Percentiles rank a stretch among this genome's conserved stretches.
Conservation (phyloP, 2,329 filamentous ascomycete genomes). For the Aspergillus udagawae region DNA sequence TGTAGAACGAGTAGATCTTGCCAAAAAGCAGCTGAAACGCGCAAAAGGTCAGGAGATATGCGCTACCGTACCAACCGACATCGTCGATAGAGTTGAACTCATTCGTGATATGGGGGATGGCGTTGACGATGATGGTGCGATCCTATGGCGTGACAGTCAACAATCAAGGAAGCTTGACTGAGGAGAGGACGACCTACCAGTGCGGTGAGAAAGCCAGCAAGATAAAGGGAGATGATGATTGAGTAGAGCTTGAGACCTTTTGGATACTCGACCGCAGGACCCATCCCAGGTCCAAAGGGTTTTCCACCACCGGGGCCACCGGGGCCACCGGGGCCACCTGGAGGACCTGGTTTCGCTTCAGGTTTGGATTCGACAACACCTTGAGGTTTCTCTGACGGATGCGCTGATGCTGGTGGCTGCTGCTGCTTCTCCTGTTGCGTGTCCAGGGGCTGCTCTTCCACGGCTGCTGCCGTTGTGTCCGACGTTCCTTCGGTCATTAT, state of each 20-base stretch:
- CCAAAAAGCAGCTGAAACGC: slow-evolving; percentile 37
- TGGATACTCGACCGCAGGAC: background rate
- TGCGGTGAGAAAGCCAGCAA: background rate
- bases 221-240: background rate
- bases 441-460: no score
- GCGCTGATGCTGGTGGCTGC: background rate
- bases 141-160: background rate
- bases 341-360: background rate
- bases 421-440: no score
- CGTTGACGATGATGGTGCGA: background rate
- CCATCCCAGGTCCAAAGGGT: background rate
- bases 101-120: background rate
- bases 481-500: no score
- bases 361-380: background rate
- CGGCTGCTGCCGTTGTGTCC: no score
- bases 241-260: background rate
- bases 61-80: background rate
- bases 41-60: slow-evolving; percentile 35
- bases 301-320: background rate
- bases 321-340: background rate
- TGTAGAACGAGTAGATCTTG: slow-evolving; percentile 33
- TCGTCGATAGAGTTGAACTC: no score
- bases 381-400: background rate
- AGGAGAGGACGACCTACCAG: background rate
- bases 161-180: background rate